Conservation (phyloP, 441 rosid species). For the Eruca vesicaria region DNA sequence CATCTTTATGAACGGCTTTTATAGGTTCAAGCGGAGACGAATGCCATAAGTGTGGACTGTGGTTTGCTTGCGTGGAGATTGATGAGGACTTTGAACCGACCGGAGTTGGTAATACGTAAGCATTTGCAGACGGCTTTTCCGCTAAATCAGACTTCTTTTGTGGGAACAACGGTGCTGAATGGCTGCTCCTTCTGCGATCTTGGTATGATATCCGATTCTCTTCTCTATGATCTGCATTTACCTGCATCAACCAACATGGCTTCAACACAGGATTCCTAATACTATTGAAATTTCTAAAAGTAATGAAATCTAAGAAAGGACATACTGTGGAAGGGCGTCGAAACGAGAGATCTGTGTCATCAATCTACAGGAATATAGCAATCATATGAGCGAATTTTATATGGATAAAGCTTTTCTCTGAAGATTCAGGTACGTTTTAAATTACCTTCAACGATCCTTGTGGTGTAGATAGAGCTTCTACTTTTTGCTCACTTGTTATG, state of each 20-base stretch:
- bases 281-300: neutral
- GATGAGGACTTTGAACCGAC: conserved; percentile 48
- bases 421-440: neutral
- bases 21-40: conserved; percentile 89
- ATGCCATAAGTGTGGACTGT: conserved; percentile 48
- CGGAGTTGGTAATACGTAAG: conserved; percentile 86
- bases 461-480: conserved; percentile 48
- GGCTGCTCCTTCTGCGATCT: conserved; percentile 53
- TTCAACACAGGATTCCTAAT: neutral
- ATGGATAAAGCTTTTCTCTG: no score
- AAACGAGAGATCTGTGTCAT: conserved; percentile 54
- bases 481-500: conserved; percentile 52
- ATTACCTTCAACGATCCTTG: conserved; percentile 75
- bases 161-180: conserved; percentile 81
- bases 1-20: conserved; percentile 48
- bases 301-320: no score
- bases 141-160: conserved; percentile 60
- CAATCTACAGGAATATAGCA: conserved; percentile 47
- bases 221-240: conserved; percentile 17
- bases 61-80: conserved; percentile 42
- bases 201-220: conserved; percentile 15
- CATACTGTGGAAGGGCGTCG: conserved; percentile 55
- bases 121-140: conserved; percentile 49
- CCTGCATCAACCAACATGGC: conserved; percentile 14
- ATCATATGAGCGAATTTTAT: neutral